These are phyloP conservation scores for Neofusicoccum cordaticola DNA, from an alignment of 2,329 filamentous ascomycete species.

Conservation along the genomic window DNA sequence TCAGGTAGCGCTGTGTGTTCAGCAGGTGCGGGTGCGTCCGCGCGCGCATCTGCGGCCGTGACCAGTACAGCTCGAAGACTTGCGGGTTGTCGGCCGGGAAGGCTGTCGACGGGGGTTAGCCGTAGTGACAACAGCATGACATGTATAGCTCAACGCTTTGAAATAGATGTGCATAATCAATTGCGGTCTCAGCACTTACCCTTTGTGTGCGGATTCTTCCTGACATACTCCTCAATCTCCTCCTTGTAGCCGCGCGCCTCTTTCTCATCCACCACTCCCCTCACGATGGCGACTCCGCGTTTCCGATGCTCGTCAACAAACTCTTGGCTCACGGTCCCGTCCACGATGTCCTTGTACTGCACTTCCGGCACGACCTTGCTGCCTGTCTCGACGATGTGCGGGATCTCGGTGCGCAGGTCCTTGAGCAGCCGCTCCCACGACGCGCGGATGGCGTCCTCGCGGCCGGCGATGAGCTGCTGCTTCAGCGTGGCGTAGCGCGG, in stretches of 20 bases:
- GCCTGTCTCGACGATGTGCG: conserved; percentile 42
- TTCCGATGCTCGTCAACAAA: conserved; percentile 60
- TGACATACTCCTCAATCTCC: conserved; percentile 44
- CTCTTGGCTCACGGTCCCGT: conserved; percentile 46
- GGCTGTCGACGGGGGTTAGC: conserved; percentile 26
- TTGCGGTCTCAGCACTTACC: conserved; percentile 22
- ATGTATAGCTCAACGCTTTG: no score
- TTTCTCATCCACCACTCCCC: conserved; percentile 43
- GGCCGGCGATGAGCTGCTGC: conserved; percentile 41
- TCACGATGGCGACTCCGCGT: conserved; percentile 51
- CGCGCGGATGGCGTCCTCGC: conserved; percentile 47
- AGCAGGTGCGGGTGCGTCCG: conserved; percentile 48
- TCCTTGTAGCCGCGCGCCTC: conserved; percentile 47
- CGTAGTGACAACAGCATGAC: neutral
- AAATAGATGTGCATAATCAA: no score
- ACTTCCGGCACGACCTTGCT: conserved; percentile 47
- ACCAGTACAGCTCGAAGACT: conserved; percentile 53
- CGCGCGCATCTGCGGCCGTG: conserved; percentile 45
- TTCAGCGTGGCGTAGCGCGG: conserved; percentile 48
- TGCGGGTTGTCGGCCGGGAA: conserved; percentile 50
- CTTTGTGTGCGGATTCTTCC: conserved; percentile 45
- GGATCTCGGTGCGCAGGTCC: conserved; percentile 44
- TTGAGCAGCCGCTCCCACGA: conserved; percentile 48
- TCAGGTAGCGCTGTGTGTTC: conserved; percentile 46
- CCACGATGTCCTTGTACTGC: conserved; percentile 44